phyloP scores from a whole-genome alignment of 2,329 filamentous ascomycete genomes.

The Thelonectria rubi region DNA sequence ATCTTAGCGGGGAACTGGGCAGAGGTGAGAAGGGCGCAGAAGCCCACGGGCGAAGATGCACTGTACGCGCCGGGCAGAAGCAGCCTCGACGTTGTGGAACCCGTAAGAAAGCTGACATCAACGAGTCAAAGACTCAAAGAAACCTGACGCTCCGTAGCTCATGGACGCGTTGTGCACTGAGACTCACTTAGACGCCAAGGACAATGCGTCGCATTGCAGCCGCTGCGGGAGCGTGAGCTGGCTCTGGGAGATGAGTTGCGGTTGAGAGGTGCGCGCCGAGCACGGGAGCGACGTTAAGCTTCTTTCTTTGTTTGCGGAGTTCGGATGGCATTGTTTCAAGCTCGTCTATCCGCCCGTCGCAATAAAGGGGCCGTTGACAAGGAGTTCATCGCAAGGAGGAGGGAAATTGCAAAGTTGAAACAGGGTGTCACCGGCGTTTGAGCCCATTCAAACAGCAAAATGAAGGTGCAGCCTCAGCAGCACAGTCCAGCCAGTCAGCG shows the following conservation, averaged over 20 bases:
- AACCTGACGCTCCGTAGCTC: too few species aligned
- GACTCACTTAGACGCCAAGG: not conserved
- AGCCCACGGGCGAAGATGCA: constrained; percentile 9
- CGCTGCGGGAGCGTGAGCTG: constrained; percentile 1
- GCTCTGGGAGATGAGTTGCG: not conserved
- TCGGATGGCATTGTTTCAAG: constrained; percentile 14
- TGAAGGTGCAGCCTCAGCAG: not conserved
- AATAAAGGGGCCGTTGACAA: not conserved
- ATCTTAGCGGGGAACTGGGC: constrained; percentile 5
- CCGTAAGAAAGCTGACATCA: constrained; percentile 1
- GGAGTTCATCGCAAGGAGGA: constrained; percentile 2
- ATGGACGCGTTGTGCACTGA: constrained; percentile 2
- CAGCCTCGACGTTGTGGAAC: constrained; percentile 6
- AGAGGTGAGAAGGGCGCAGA: constrained; percentile 8
- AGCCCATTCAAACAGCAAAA: not conserved
- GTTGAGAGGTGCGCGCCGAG: not conserved
- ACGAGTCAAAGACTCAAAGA: not conserved
- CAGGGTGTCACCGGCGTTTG: not conserved
- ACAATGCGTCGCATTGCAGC: not conserved
- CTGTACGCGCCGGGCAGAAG: constrained; percentile 21
- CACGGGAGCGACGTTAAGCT: constrained; percentile 15
- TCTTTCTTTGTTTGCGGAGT: constrained; percentile 16
- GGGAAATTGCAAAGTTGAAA: not conserved
- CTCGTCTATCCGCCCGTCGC: not conserved
- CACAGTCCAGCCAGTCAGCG: not conserved